Percentiles rank a stretch among this genome's conserved stretches.
Evolutionary conservation across 441 rosid species (phyloP).

Genomic region (Geranium incanum): DNA sequence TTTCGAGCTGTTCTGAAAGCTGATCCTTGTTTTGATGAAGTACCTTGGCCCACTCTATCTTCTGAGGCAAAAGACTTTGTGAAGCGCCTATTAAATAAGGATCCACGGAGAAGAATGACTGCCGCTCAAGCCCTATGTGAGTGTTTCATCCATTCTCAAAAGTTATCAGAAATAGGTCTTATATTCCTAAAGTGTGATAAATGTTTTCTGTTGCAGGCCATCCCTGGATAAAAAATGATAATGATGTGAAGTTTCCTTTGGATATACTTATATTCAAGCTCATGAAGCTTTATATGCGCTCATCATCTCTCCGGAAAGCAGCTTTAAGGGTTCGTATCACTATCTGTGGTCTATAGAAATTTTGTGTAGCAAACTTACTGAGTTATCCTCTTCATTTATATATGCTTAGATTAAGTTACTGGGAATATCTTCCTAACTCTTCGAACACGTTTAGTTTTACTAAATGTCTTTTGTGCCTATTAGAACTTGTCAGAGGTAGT

Average conservation of each 20-base stretch:
- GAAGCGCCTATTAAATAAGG: slow-evolving; percentile 64
- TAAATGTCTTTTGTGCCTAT: too few species aligned
- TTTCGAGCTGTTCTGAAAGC: slow-evolving; percentile 86
- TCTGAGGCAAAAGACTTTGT: slow-evolving; percentile 81
- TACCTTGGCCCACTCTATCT: slow-evolving; percentile 84
- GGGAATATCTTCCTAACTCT: neutral
- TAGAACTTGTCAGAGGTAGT: too few species aligned
- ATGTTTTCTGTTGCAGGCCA: slow-evolving; percentile 48
- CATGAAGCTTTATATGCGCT: slow-evolving; percentile 67
- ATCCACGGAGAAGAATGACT: slow-evolving; percentile 77
- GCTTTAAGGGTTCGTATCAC: slow-evolving; percentile 65
- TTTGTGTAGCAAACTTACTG: neutral
- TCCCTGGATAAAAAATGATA: slow-evolving; percentile 68
- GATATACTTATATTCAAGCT: slow-evolving; percentile 70
- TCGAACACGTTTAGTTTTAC: too few species aligned
- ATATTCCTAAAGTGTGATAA: slow-evolving; percentile 13
- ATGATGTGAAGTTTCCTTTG: slow-evolving; percentile 53
- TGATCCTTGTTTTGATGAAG: slow-evolving; percentile 75
- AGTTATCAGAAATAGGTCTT: slow-evolving; percentile 12
- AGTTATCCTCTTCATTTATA: neutral
- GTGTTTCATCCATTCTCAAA: slow-evolving; percentile 24
- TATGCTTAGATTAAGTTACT: neutral
- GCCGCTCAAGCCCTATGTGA: slow-evolving; percentile 89
- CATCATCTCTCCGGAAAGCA: slow-evolving; percentile 79
- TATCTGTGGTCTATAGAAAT: neutral